Conservation (phyloP, 768 basidiomycete species). For the Hydnum rufescens region DNA sequence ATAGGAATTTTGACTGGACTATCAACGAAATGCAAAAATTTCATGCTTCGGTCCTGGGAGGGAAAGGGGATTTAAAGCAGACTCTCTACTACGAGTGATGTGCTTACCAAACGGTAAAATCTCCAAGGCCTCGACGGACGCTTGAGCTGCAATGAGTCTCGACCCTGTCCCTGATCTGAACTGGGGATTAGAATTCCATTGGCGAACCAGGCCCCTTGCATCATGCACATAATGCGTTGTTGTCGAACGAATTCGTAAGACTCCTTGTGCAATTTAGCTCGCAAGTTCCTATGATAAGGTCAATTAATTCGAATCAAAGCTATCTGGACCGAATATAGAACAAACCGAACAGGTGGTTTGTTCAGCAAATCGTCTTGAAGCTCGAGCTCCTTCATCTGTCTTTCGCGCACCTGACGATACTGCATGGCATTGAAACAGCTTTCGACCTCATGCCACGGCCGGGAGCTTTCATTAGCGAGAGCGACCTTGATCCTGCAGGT, state of each 20-base stretch:
- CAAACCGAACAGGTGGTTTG: slow-evolving; percentile 71
- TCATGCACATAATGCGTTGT: slow-evolving; percentile 71
- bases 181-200: slow-evolving; percentile 32
- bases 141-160: slow-evolving; percentile 19
- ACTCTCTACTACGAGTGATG: not conserved
- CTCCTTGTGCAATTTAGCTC: slow-evolving; percentile 72
- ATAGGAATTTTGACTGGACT: slow-evolving; percentile 61
- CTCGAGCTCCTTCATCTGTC: slow-evolving; percentile 82
- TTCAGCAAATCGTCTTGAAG: slow-evolving; percentile 70
- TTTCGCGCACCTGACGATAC: slow-evolving; percentile 67
- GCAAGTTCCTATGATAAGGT: slow-evolving; percentile 38
- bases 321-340: slow-evolving; percentile 1
- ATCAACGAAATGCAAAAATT: slow-evolving; percentile 73
- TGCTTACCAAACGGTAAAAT: slow-evolving; percentile 61
- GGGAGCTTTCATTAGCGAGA: slow-evolving; percentile 48
- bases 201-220: slow-evolving; percentile 86
- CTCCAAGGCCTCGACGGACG: slow-evolving; percentile 56
- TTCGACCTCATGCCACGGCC: slow-evolving; percentile 71
- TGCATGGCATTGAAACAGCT: slow-evolving; percentile 62
- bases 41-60: slow-evolving; percentile 49
- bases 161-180: slow-evolving; percentile 22
- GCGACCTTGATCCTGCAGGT: slow-evolving; percentile 49
- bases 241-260: slow-evolving; percentile 77
- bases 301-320: slow-evolving; percentile 5
- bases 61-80: slow-evolving; percentile 2